Percentiles rank a stretch among this genome's conserved stretches.
Evolutionary conservation across 1,284 basidiomycete genomes (phyloP).

Genomic region (Athelia sp.): DNA sequence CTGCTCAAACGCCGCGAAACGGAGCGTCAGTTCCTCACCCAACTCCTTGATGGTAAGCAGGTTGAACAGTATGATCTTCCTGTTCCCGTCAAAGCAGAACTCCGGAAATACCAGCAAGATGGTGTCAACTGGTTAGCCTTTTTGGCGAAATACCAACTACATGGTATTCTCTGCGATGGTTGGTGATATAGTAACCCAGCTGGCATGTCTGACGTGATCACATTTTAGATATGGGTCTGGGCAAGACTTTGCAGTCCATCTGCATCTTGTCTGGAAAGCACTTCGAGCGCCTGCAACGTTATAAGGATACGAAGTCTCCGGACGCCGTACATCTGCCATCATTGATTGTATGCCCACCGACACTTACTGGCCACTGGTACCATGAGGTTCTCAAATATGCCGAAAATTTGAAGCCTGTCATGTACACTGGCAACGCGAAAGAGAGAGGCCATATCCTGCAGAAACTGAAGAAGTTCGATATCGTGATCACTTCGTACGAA

Average conservation of each 20-base stretch:
- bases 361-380: conserved; percentile 97
- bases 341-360: conserved; percentile 95
- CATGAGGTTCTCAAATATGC: conserved; percentile 96
- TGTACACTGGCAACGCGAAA: conserved; percentile 88
- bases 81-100: conserved; percentile 86
- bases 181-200: conserved; percentile 19
- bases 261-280: conserved; percentile 96
- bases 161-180: conserved; percentile 98
- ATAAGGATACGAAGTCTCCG: conserved; percentile 65
- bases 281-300: conserved; percentile 74
- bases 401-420: conserved; percentile 78
- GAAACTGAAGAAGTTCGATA: conserved; percentile 72
- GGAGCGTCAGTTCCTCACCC: conserved; percentile 90
- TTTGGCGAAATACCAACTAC: conserved; percentile 94
- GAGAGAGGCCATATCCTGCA: conserved; percentile 74
- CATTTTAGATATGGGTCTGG: conserved; percentile 90
- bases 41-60: conserved; percentile 92
- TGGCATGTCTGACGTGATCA: neutral
- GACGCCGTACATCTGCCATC: conserved; percentile 89
- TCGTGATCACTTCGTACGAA: conserved; percentile 97
- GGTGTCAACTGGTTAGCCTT: conserved; percentile 99
- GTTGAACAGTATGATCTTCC: conserved; percentile 91
- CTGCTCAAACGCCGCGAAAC: conserved; percentile 83
- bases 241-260: conserved; percentile 97
- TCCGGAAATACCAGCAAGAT: conserved; percentile 97